Evolutionary conservation across 768 basidiomycete genomes (phyloP).

Genomic region (Guyanaporus albipodus): DNA sequence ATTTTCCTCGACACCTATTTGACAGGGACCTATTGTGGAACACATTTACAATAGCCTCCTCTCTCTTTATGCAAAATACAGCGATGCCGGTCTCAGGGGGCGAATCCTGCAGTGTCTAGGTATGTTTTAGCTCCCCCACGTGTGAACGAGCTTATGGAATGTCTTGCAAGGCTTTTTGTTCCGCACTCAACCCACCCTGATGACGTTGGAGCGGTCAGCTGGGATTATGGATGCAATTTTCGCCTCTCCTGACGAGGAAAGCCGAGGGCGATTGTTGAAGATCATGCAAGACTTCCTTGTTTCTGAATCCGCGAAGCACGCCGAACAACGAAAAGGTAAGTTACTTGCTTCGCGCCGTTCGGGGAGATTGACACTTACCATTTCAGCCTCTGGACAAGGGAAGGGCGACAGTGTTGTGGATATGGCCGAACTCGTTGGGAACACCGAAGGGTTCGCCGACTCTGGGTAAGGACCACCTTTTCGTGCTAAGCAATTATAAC

Average conservation of each 20-base stretch:
- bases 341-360: background rate
- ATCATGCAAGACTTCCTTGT: conserved; percentile 91
- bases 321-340: conserved; percentile 64
- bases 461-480: conserved; percentile 68
- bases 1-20: background rate
- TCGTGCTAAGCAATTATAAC: background rate
- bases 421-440: conserved; percentile 93
- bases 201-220: conserved; percentile 77
- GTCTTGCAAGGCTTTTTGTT: conserved; percentile 73
- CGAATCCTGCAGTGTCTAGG: conserved; percentile 85
- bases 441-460: conserved; percentile 93
- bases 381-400: conserved; percentile 18
- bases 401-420: conserved; percentile 51
- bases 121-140: conserved; percentile 31
- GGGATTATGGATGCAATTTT: conserved; percentile 91
- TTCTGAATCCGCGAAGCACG: conserved; percentile 77
- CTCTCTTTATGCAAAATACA: conserved; percentile 64
- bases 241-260: conserved; percentile 64
- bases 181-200: conserved; percentile 85
- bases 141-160: background rate
- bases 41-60: conserved; percentile 76
- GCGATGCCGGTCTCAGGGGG: conserved; percentile 54
- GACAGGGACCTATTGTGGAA: conserved; percentile 70
- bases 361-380: background rate
- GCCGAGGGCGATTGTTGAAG: conserved; percentile 67